A percentile compares a stretch with the other conserved stretches of the same genome.
Conservation (phyloP, 257 asterid genomes). For the Plantago major region DNA sequence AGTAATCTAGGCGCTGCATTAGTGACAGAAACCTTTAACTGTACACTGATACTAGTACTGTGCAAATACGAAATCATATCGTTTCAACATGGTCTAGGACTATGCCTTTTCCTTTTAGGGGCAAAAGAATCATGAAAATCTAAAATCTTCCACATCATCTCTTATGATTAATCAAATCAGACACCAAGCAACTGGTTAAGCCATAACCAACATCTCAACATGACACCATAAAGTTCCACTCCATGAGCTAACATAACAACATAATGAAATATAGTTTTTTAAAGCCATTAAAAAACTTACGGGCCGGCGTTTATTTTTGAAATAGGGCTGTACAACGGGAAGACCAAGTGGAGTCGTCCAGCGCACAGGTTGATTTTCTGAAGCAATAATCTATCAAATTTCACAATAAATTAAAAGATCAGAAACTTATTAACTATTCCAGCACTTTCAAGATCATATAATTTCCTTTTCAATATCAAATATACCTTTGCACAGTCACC, state of each 20-base stretch:
- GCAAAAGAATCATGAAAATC: no score
- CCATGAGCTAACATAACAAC: neutral
- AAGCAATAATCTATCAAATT: conserved; percentile 67
- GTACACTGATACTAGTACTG: no score
- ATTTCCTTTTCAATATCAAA: conserved; percentile 13
- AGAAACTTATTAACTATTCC: conserved; percentile 8
- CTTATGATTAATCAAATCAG: no score
- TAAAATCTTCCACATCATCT: no score
- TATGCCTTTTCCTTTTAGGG: no score
- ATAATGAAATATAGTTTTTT: neutral
- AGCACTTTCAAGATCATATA: neutral
- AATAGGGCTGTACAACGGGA: conserved; percentile 96
- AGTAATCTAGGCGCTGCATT: no score
- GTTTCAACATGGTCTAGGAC: no score
- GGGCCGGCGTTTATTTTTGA: conserved; percentile 65
- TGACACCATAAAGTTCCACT: neutral
- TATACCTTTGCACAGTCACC: conserved; percentile 96
- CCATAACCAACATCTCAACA: neutral
- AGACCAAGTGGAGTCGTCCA: conserved; percentile 99
- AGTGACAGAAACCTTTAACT: no score
- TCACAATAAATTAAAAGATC: conserved; percentile 15
- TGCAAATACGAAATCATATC: no score
- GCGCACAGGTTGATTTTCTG: conserved; percentile 76
- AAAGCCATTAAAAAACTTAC: conserved; percentile 42
- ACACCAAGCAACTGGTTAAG: no score